These are phyloP conservation scores for Phytophthora ohioensis DNA, from an alignment of 352 stramenopile genomes.

Conservation along the genomic window DNA sequence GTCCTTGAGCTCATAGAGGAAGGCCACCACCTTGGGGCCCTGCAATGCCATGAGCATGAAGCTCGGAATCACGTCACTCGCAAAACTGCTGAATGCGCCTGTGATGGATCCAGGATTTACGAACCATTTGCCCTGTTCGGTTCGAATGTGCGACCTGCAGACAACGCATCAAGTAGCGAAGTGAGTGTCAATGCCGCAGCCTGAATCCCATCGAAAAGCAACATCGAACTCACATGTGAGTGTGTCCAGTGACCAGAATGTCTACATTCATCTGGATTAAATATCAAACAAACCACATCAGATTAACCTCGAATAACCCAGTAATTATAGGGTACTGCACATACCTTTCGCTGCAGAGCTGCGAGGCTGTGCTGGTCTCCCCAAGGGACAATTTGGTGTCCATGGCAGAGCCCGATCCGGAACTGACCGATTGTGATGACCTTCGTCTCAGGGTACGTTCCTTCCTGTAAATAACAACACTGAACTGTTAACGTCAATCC, in stretches of 20 bases:
- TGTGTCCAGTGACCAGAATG: slow-evolving; percentile 97
- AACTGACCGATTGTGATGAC: slow-evolving; percentile 97
- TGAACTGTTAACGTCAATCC: neutral
- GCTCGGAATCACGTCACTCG: slow-evolving; percentile 89
- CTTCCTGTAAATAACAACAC: slow-evolving; percentile 44
- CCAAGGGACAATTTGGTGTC: slow-evolving; percentile 96
- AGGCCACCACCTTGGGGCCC: slow-evolving; percentile 95
- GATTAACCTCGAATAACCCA: neutral
- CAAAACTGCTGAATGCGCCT: slow-evolving; percentile 92
- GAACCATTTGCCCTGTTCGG: slow-evolving; percentile 96
- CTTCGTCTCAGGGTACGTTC: slow-evolving; percentile 94
- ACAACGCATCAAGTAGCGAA: neutral
- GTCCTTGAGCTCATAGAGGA: slow-evolving; percentile 95
- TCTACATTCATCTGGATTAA: slow-evolving; percentile 94
- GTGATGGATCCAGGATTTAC: slow-evolving; percentile 98
- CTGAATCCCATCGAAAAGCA: neutral
- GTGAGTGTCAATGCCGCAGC: neutral
- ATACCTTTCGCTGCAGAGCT: slow-evolving; percentile 89
- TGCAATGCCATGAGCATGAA: slow-evolving; percentile 99
- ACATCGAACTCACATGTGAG: slow-evolving; percentile 82
- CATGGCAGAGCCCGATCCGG: slow-evolving; percentile 97
- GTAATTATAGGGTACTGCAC: neutral
- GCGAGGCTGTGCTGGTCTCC: slow-evolving; percentile 89
- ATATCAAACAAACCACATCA: neutral
- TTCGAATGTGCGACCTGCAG: slow-evolving; percentile 87